Conservation (phyloP, 192 early-diverging fungal species). For the Geranomyces michiganensis region DNA sequence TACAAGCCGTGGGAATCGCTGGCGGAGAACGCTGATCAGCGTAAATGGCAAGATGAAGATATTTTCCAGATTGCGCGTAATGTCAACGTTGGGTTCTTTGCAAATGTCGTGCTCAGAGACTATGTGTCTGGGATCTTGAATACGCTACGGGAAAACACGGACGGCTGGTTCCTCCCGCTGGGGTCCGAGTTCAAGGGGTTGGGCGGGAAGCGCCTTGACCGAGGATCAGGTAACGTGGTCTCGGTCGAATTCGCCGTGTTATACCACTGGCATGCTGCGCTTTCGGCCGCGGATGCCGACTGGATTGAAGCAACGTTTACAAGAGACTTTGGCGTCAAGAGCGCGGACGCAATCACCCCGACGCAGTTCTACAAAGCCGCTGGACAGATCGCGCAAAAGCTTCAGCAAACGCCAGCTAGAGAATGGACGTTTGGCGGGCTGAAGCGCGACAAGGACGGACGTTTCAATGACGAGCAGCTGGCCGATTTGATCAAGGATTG, state of each 20-base stretch:
- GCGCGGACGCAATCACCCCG: constrained; percentile 1
- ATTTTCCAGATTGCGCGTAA: constrained; percentile 57
- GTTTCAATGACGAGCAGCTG: constrained; percentile 29
- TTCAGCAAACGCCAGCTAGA: not conserved
- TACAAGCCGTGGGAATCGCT: constrained; percentile 24
- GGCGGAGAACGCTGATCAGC: constrained; percentile 8
- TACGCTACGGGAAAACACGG: constrained; percentile 25
- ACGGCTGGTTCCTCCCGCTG: constrained; percentile 1
- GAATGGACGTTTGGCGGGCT: constrained; percentile 9
- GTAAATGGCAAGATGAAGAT: constrained; percentile 46
- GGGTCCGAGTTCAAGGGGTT: not conserved
- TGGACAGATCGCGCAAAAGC: not conserved
- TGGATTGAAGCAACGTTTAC: constrained; percentile 33
- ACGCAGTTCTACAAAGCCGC: constrained; percentile 1
- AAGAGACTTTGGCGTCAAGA: not conserved
- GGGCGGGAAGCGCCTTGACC: constrained; percentile 38
- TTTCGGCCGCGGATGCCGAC: constrained; percentile 40
- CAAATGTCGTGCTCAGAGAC: constrained; percentile 47
- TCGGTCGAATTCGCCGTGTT: constrained; percentile 49
- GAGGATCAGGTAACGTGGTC: constrained; percentile 47
- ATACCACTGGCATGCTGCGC: constrained; percentile 54
- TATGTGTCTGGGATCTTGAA: constrained; percentile 54
- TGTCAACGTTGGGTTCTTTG: constrained; percentile 50
- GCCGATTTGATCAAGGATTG: constrained; percentile 12
- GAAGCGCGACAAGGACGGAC: constrained; percentile 28